Evolutionary conservation across 148 eudicot species (phyloP).

Genomic region (Cornus suecica): DNA sequence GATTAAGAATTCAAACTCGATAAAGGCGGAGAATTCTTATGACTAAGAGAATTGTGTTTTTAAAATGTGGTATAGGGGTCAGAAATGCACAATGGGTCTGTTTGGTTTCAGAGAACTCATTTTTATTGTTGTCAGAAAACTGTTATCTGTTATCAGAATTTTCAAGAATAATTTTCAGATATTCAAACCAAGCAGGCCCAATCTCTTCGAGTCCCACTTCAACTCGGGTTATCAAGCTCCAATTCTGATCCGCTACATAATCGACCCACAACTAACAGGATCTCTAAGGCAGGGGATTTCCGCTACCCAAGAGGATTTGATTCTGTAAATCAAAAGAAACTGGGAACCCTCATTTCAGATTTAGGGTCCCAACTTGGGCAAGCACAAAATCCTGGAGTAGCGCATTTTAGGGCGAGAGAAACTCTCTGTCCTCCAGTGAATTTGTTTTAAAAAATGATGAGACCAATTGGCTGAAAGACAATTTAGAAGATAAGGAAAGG

Average conservation of each 20-base stretch:
- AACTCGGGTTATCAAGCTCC: conserved; percentile 55
- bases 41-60: not conserved
- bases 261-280: conserved; percentile 47
- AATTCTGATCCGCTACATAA: conserved; percentile 64
- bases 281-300: conserved; percentile 52
- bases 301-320: conserved; percentile 70
- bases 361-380: conserved; percentile 84
- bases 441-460: too few species aligned
- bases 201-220: conserved; percentile 41
- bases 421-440: conserved; percentile 33
- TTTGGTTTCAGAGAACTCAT: too few species aligned
- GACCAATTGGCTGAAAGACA: conserved; percentile 30
- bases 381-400: conserved; percentile 67
- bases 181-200: too few species aligned
- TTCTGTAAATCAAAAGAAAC: conserved; percentile 59
- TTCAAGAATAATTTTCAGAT: too few species aligned
- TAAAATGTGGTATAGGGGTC: conserved; percentile 31
- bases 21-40: too few species aligned
- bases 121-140: too few species aligned
- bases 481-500: conserved; percentile 43
- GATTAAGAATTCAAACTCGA: too few species aligned
- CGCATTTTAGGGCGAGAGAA: conserved; percentile 32
- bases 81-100: conserved; percentile 63
- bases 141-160: too few species aligned
- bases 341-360: conserved; percentile 72